These are phyloP conservation scores for Usnea hakonensis DNA, from an alignment of 495 filamentous ascomycete species.

Conservation along the genomic window DNA sequence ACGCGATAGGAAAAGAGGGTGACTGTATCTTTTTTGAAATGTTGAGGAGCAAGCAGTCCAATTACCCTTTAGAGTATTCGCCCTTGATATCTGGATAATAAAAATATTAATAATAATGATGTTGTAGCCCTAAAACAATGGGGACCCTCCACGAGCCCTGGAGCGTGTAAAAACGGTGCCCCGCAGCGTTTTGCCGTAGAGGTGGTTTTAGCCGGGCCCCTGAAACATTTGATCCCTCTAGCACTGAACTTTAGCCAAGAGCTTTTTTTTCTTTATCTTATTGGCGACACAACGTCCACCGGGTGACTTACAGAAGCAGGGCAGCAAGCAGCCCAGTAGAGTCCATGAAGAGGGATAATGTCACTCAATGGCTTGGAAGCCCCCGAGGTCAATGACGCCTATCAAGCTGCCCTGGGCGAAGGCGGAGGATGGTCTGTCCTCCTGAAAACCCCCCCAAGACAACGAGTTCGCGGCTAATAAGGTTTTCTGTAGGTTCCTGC, in stretches of 20 bases:
- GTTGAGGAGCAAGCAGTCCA: no score
- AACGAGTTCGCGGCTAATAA: slow-evolving; percentile 2
- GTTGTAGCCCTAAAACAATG: no score
- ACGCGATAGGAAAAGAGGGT: no score
- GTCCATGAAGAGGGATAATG: slow-evolving; percentile 48
- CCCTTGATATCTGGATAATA: no score
- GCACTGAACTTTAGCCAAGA: no score
- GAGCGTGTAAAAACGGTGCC: neutral
- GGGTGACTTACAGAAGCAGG: neutral
- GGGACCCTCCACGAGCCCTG: no score
- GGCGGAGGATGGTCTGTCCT: slow-evolving; percentile 84
- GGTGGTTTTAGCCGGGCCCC: neutral
- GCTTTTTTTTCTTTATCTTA: neutral
- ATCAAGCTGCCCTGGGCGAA: slow-evolving; percentile 70
- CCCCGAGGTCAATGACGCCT: slow-evolving; percentile 70
- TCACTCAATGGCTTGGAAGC: slow-evolving; percentile 96
- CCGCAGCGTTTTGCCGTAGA: neutral
- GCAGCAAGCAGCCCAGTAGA: slow-evolving; percentile 7
- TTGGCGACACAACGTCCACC: slow-evolving; percentile 9
- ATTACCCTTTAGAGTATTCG: no score
- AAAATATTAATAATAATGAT: no score
- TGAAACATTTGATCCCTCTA: slow-evolving; percentile 1
- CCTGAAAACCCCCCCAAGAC: neutral
- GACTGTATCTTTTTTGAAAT: no score
- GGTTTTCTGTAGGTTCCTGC: slow-evolving; percentile 64